A percentile compares a stretch with the other conserved stretches of the same genome.
Conservation (phyloP, 2,329 filamentous ascomycete species). For the Byssochlamys sp. region DNA sequence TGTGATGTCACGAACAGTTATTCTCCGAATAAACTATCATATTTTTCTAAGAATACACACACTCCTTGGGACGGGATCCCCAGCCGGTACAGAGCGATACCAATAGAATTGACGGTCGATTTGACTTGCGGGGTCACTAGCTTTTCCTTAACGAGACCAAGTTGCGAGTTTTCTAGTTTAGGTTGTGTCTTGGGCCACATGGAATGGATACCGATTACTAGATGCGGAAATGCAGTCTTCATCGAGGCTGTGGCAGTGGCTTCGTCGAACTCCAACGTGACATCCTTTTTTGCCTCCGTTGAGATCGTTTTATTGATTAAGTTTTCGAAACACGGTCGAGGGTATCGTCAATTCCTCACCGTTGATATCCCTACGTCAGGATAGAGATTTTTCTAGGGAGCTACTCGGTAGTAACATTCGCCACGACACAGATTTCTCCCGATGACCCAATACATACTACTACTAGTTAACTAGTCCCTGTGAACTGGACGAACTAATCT, state of each 20-base stretch:
- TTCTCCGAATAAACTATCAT: not conserved
- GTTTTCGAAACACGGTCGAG: not conserved
- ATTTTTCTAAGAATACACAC: not conserved
- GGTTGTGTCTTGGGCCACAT: not conserved
- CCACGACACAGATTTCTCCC: no score
- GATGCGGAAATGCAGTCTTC: not conserved
- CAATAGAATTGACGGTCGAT: not conserved
- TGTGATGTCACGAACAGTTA: not conserved
- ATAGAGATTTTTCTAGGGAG: no score
- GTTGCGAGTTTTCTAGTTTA: not conserved
- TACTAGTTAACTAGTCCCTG: no score
- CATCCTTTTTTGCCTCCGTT: not conserved
- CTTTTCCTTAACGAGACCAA: not conserved
- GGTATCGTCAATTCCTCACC: no score
- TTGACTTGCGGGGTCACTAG: not conserved
- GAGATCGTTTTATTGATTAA: not conserved
- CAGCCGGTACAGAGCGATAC: not conserved
- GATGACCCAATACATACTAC: no score
- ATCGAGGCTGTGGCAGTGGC: not conserved
- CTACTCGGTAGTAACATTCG: no score
- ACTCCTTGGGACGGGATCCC: not conserved
- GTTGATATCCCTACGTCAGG: no score
- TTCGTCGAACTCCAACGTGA: not conserved
- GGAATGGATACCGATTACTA: not conserved
- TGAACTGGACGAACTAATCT: no score